Conservation (phyloP, 2,329 filamentous ascomycete species). For the Zymoseptoria ardabiliae region DNA sequence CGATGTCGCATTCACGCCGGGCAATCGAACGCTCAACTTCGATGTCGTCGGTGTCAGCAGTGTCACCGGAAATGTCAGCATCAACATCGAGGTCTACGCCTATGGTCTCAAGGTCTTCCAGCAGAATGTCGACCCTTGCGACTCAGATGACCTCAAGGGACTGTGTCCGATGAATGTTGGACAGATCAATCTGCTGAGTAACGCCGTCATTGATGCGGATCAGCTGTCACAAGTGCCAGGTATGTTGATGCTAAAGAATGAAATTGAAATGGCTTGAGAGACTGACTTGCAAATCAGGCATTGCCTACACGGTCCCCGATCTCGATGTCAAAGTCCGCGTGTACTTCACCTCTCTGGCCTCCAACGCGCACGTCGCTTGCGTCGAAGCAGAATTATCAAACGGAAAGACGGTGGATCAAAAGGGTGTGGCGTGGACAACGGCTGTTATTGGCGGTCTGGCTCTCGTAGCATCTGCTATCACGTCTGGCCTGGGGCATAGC, state of each 20-base stretch:
- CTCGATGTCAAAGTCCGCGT: slow-evolving; percentile 79
- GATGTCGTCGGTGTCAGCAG: slow-evolving; percentile 76
- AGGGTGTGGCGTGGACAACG: slow-evolving; percentile 82
- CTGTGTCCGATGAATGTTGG: slow-evolving; percentile 89
- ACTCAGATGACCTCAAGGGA: slow-evolving; percentile 56
- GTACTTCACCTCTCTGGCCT: slow-evolving; percentile 65
- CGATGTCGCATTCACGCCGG: slow-evolving; percentile 71
- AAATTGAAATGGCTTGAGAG: neutral
- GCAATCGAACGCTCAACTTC: slow-evolving; percentile 65
- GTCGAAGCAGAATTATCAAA: slow-evolving; percentile 84
- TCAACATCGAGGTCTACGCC: slow-evolving; percentile 67
- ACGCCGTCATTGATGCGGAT: slow-evolving; percentile 50
- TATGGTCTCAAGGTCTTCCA: slow-evolving; percentile 73
- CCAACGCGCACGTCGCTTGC: slow-evolving; percentile 65
- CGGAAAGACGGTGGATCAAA: slow-evolving; percentile 81
- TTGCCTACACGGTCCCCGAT: slow-evolving; percentile 85
- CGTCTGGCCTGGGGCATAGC: slow-evolving; percentile 82
- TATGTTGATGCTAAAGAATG: slow-evolving; percentile 25
- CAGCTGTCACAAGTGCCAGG: slow-evolving; percentile 62
- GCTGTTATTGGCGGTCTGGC: slow-evolving; percentile 81
- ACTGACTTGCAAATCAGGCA: slow-evolving; percentile 39
- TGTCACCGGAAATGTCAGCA: slow-evolving; percentile 72
- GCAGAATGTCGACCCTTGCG: slow-evolving; percentile 68
- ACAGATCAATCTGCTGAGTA: slow-evolving; percentile 69
- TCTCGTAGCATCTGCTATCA: slow-evolving; percentile 75